Evolutionary conservation across 129 eudicot species (phyloP).

Genomic region (Lactuca saligna): DNA sequence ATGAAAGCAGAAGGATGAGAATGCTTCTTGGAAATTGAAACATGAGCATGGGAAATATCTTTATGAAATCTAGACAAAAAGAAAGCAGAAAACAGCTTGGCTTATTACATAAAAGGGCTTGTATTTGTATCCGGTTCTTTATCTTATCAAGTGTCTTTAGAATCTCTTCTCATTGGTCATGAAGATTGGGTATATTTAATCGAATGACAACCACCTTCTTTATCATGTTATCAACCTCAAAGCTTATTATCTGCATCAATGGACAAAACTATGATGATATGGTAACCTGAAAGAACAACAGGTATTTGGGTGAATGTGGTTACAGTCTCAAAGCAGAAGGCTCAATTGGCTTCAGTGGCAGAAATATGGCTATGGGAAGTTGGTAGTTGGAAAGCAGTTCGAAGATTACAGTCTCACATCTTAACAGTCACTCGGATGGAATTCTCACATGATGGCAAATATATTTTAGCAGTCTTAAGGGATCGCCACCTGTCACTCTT

Average conservation of each 20-base stretch:
- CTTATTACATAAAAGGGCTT: conserved; percentile 92
- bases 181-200: conserved; percentile 99
- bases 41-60: conserved; percentile 67
- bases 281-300: conserved; percentile 88
- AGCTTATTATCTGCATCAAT: conserved; percentile 95
- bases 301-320: conserved; percentile 99
- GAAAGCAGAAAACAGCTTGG: conserved; percentile 58
- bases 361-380: conserved; percentile 99
- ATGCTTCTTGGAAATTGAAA: conserved; percentile 77
- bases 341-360: conserved; percentile 82
- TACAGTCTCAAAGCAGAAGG: conserved; percentile 62
- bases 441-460: conserved; percentile 87
- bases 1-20: conserved; percentile 84
- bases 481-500: conserved; percentile 92
- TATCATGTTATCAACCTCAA: conserved; percentile 63
- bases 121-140: conserved; percentile 62
- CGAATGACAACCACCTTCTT: conserved; percentile 90
- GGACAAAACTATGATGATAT: conserved; percentile 99
- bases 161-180: conserved; percentile 89
- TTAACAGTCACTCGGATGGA: conserved; percentile 96
- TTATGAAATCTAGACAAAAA: conserved; percentile 41
- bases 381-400: conserved; percentile 91
- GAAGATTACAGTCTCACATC: conserved; percentile 89
- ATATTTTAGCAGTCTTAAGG: conserved; percentile 85
- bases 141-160: conserved; percentile 81